phyloP scores from a whole-genome alignment of 2,329 filamentous ascomycete genomes.

The Penicillium sp. region DNA sequence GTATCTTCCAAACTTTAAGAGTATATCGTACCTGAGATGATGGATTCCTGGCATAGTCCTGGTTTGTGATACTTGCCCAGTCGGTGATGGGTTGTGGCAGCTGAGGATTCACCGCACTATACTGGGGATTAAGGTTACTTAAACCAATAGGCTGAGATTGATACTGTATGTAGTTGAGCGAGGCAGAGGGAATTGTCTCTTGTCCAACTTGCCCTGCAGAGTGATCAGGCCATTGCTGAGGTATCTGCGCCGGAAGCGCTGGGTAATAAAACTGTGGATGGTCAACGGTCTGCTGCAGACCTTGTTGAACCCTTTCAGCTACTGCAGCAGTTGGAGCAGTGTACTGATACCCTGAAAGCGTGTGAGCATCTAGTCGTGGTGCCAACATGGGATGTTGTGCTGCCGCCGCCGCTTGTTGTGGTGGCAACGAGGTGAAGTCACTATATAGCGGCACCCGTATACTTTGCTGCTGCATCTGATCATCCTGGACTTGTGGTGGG shows the following conservation, averaged over 20 bases:
- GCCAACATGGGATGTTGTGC: conserved; percentile 37
- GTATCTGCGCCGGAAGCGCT: conserved; percentile 9
- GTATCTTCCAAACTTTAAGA: neutral
- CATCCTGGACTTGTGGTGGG: conserved; percentile 18
- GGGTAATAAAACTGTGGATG: conserved; percentile 20
- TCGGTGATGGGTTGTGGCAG: conserved; percentile 10
- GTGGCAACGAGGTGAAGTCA: conserved; percentile 22
- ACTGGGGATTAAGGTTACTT: neutral
- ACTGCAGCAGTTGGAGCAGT: neutral
- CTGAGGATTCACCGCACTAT: neutral
- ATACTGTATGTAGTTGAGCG: neutral
- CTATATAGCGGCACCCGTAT: conserved; percentile 16
- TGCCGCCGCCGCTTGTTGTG: conserved; percentile 30
- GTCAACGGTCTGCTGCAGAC: conserved; percentile 2
- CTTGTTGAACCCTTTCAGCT: neutral
- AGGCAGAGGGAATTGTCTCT: neutral
- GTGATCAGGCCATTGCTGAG: neutral
- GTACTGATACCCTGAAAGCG: conserved; percentile 11
- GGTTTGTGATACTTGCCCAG: conserved; percentile 4
- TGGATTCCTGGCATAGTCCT: neutral
- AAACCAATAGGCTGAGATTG: neutral
- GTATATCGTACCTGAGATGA: neutral
- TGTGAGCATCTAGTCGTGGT: conserved; percentile 18
- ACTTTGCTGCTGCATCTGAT: conserved; percentile 24
- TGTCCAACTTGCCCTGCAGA: neutral